Evolutionary conservation across 108 stramenopile species (phyloP).

Genomic region (Conticribra weissflogii): DNA sequence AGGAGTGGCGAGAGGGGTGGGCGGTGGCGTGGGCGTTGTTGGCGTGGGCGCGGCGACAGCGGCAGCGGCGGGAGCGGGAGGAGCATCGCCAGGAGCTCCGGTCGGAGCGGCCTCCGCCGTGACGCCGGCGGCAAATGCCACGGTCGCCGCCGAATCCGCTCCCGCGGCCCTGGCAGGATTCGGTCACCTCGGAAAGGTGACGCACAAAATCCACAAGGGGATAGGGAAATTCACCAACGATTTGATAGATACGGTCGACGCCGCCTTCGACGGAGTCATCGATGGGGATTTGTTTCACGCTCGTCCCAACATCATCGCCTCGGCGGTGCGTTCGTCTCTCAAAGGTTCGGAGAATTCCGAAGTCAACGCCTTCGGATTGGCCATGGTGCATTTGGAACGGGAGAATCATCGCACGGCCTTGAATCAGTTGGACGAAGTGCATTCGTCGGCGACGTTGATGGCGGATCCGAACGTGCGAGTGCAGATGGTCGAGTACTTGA

Average conservation of each 20-base stretch:
- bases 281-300: too few species aligned
- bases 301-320: too few species aligned
- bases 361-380: constrained; percentile 17
- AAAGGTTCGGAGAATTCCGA: neutral
- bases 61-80: neutral
- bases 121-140: too few species aligned
- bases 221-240: too few species aligned
- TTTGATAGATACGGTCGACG: too few species aligned
- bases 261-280: too few species aligned
- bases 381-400: constrained; percentile 34
- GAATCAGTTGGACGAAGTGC: constrained; percentile 28
- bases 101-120: too few species aligned
- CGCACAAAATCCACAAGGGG: neutral
- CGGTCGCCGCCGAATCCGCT: too few species aligned
- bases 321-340: too few species aligned
- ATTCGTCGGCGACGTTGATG: too few species aligned
- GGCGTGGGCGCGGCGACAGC: constrained; percentile 4
- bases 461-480: constrained; percentile 13
- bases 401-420: constrained; percentile 46
- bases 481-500: constrained; percentile 24
- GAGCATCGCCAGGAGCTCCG: too few species aligned
- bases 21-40: constrained; percentile 5
- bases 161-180: neutral
- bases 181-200: neutral
- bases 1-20: constrained; percentile 16